Evolutionary conservation across 2,329 filamentous ascomycete genomes (phyloP).

Genomic region (Colletotrichum theobromicola): DNA sequence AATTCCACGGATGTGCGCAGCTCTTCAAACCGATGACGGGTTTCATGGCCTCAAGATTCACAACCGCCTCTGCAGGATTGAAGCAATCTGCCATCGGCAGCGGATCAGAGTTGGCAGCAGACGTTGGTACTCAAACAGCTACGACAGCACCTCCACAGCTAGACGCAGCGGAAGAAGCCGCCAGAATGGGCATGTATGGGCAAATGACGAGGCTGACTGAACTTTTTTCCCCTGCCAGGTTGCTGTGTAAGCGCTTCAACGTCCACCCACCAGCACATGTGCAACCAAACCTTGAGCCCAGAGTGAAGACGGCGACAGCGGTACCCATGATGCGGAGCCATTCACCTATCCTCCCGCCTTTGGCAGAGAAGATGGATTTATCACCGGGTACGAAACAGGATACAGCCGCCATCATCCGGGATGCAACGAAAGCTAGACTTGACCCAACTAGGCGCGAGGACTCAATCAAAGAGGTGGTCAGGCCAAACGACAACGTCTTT

Average conservation of each 20-base stretch:
- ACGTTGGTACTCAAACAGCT: slow-evolving; percentile 41
- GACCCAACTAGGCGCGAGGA: slow-evolving; percentile 17
- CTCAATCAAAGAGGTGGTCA: neutral
- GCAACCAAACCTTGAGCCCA: slow-evolving; percentile 52
- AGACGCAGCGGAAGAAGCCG: slow-evolving; percentile 85
- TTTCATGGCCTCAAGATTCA: slow-evolving; percentile 93
- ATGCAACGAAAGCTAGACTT: neutral
- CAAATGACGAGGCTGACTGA: slow-evolving; percentile 76
- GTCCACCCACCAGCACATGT: slow-evolving; percentile 78
- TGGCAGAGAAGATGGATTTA: neutral
- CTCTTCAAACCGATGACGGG: slow-evolving; percentile 93
- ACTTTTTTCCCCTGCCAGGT: slow-evolving; percentile 79
- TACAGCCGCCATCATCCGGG: neutral
- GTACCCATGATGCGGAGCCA: neutral
- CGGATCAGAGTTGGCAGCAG: slow-evolving; percentile 18
- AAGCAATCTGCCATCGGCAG: slow-evolving; percentile 23
- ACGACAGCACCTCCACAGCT: slow-evolving; percentile 61
- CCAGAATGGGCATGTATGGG: slow-evolving; percentile 91
- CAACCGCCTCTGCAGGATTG: slow-evolving; percentile 63
- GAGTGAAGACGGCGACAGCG: neutral
- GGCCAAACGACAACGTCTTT: slow-evolving; percentile 59
- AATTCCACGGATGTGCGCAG: slow-evolving; percentile 70
- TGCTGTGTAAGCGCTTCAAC: slow-evolving; percentile 95
- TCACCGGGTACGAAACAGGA: too few species aligned
- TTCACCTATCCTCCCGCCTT: neutral